Conservation (phyloP, 495 filamentous ascomycete genomes). For the Penicillium psychrofluorescens region DNA sequence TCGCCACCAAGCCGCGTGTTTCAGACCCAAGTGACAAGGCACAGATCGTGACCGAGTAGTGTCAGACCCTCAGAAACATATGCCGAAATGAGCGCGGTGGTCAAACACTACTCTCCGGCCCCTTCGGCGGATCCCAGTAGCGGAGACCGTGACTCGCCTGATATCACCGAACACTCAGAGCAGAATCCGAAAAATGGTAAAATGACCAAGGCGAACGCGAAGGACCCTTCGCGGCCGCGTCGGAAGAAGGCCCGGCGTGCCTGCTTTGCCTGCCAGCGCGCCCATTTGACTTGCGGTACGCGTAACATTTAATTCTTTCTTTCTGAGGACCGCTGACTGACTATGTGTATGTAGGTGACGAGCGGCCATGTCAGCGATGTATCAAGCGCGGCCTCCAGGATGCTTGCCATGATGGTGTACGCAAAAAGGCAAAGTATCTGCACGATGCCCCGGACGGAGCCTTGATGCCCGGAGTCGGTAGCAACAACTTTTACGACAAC, state of each 20-base stretch:
- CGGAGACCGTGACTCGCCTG: conserved; percentile 42
- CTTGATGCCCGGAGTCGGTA: conserved; percentile 52
- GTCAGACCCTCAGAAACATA: conserved; percentile 10
- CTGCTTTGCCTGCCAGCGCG: conserved; percentile 94
- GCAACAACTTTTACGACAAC: conserved; percentile 33
- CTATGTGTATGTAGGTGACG: conserved; percentile 53
- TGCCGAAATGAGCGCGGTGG: conserved; percentile 47
- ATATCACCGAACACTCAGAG: conserved; percentile 40
- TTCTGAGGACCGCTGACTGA: background rate
- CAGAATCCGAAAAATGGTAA: conserved; percentile 42
- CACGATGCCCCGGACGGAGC: conserved; percentile 87
- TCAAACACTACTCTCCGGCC: conserved; percentile 33
- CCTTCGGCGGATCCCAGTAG: conserved; percentile 41
- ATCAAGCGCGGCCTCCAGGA: conserved; percentile 88
- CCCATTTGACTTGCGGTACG: conserved; percentile 97
- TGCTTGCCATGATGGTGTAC: conserved; percentile 87
- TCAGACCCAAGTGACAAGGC: conserved; percentile 7
- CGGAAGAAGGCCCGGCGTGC: conserved; percentile 94
- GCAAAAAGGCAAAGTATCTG: conserved; percentile 98
- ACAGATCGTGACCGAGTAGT: background rate
- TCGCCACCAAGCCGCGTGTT: conserved; percentile 10
- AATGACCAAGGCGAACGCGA: conserved; percentile 62
- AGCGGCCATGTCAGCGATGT: conserved; percentile 88
- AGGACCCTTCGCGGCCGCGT: conserved; percentile 79
- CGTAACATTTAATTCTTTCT: conserved; percentile 8